Conservation (phyloP, 2,329 filamentous ascomycete species). For the Hypoxylon rubiginosum region DNA sequence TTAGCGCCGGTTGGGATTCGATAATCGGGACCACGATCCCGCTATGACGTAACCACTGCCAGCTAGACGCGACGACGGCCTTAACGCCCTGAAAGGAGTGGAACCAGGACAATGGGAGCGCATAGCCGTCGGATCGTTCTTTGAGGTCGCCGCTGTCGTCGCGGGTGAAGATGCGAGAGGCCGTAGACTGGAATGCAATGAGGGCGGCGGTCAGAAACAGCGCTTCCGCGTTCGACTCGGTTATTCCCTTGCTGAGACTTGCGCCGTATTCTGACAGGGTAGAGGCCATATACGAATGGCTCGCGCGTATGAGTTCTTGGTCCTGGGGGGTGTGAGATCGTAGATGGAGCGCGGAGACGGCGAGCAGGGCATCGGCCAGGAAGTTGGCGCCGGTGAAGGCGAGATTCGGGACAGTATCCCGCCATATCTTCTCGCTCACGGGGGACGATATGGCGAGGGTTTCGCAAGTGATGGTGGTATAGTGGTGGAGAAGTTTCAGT, state of each 20-base stretch:
- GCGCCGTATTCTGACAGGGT: constrained; percentile 72
- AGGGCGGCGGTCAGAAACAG: constrained; percentile 73
- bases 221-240: constrained; percentile 70
- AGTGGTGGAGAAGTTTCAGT: constrained; percentile 74
- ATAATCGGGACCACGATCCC: constrained; percentile 71
- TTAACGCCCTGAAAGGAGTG: constrained; percentile 77
- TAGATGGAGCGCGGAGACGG: constrained; percentile 73
- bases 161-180: constrained; percentile 72
- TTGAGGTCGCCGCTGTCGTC: constrained; percentile 62
- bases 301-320: constrained; percentile 70
- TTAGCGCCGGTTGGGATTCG: constrained; percentile 73
- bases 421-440: constrained; percentile 69
- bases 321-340: constrained; percentile 70
- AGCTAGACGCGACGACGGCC: constrained; percentile 73
- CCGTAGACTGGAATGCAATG: constrained; percentile 76
- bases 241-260: constrained; percentile 68
- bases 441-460: constrained; percentile 69
- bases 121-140: constrained; percentile 62
- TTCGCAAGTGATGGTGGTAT: constrained; percentile 70
- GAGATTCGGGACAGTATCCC: constrained; percentile 69
- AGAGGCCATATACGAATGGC: constrained; percentile 75
- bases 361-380: constrained; percentile 73
- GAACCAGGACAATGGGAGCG: constrained; percentile 74
- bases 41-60: constrained; percentile 73
- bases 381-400: constrained; percentile 71